Conservation (phyloP, 176 grass and related monocot species). For the Zea luxurians region DNA sequence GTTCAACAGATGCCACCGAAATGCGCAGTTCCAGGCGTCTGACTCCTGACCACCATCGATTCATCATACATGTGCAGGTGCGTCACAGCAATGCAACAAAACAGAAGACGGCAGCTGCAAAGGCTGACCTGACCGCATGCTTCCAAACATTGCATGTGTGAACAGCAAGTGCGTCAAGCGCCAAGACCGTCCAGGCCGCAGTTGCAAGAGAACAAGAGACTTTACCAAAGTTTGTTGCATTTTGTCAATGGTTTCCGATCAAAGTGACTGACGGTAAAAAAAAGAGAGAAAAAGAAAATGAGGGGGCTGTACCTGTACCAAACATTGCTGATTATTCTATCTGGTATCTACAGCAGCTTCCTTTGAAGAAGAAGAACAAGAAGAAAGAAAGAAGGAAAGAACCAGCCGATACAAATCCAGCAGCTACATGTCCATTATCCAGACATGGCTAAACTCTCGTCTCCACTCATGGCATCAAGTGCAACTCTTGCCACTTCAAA, state of each 20-base stretch:
- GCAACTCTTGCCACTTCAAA: slow-evolving; percentile 22
- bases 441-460: slow-evolving; percentile 47
- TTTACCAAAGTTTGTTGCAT: slow-evolving; percentile 12
- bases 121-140: slow-evolving; percentile 9
- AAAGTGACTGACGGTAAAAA: slow-evolving; percentile 9
- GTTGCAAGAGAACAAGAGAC: slow-evolving; percentile 8
- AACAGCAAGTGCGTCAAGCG: slow-evolving; percentile 31
- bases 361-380: slow-evolving; percentile 34
- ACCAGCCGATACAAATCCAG: slow-evolving; percentile 48
- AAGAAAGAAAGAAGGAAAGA: slow-evolving; percentile 16
- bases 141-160: neutral
- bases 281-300: neutral
- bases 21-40: slow-evolving; percentile 10
- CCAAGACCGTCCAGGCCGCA: neutral
- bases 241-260: slow-evolving; percentile 21
- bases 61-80: neutral
- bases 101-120: slow-evolving; percentile 14
- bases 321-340: slow-evolving; percentile 58
- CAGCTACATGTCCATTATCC: slow-evolving; percentile 43
- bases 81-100: neutral
- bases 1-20: slow-evolving; percentile 8
- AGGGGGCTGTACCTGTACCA: neutral
- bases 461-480: slow-evolving; percentile 32
- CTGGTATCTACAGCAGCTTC: slow-evolving; percentile 61
- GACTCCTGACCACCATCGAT: slow-evolving; percentile 7